phyloP scores from a whole-genome alignment of 1,139 yeast species.

The Yarrowia galli region DNA sequence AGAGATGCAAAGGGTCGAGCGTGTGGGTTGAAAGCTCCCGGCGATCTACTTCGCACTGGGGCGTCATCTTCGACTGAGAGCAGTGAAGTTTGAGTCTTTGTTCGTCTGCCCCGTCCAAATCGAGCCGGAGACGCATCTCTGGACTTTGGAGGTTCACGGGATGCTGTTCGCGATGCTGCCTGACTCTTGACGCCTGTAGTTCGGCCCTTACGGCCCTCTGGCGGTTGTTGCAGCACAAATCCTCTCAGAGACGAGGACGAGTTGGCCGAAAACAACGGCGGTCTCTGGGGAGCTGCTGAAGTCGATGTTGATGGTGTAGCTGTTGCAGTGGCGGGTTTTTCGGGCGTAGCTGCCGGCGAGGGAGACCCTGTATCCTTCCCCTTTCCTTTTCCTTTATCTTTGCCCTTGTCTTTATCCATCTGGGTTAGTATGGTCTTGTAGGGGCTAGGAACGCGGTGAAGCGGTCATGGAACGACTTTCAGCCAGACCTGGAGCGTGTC shows the following conservation, averaged over 20 bases:
- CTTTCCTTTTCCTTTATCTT: constrained; percentile 26
- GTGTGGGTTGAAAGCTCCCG: constrained; percentile 29
- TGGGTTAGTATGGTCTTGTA: background rate
- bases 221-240: constrained; percentile 21
- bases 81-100: constrained; percentile 2
- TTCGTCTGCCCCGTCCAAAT: constrained; percentile 10
- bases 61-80: constrained; percentile 20
- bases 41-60: constrained; percentile 6
- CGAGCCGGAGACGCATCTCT: constrained; percentile 26
- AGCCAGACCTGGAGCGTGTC: too few species aligned
- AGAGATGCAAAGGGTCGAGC: constrained; percentile 33
- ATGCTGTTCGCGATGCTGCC: constrained; percentile 12
- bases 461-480: too few species aligned
- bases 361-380: constrained; percentile 20
- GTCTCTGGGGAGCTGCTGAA: constrained; percentile 3
- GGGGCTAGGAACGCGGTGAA: too few species aligned
- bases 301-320: background rate
- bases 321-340: background rate
- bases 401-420: constrained; percentile 28
- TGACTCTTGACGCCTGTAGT: constrained; percentile 21
- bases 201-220: constrained; percentile 29
- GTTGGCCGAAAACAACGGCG: constrained; percentile 15
- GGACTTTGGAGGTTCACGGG: constrained; percentile 19
- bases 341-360: constrained; percentile 26
- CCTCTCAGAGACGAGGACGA: constrained; percentile 30